Base-by-base conservation (phyloP, 2,329 filamentous ascomycete genomes). In the Ophiobolus disseminans region DNA sequence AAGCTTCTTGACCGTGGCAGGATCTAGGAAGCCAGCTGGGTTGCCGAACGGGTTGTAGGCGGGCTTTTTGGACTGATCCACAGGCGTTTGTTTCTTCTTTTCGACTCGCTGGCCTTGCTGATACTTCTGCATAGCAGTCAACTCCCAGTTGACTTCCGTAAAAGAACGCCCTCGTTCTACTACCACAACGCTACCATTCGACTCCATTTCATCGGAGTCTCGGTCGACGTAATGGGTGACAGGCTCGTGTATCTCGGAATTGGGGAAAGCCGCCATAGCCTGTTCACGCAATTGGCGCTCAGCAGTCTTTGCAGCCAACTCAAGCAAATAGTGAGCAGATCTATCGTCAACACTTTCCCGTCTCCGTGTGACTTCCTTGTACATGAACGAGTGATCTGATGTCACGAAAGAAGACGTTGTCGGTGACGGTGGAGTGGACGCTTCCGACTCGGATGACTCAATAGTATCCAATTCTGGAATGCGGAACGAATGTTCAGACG, bases 111-210 rank as follows among this genome's bases (percentile, higher is more conserved):
- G 75, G 60, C 86, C 79, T 59, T 90, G 84, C 41, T 86, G 88
- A 72, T 93, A 88, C 60, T 86, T 82, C 60, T 90, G 88, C 88
- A 94, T 89, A 61, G 91, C 87, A 62, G 86, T 83, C 65, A 94
- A 80, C 67, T 91, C 90, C 86, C 89, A 93, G 48, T 83, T 76
- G 3, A 84, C 81, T 60, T 85, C 79, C 40, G 83, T 82, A 2
- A 84, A 86, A 38, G 86, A 87, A 37, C 84, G 85, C 64, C 86
- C 84, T 31, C 84, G 80, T 48, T 83, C 69, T 11, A 45, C 32
- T 30, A 44, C 54, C 11, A 41, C 44, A 13, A 59, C 61, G 19
- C 57, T 53, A 2, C 46, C 22, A n/a, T 40, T 43, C 14, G 60
- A 57, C 8, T 66, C 65, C 7, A 65, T 50, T n/a, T 77, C 75